These are phyloP conservation scores for Picochlorum sp. DNA, from an alignment of 139 green algal species.

Conservation along the genomic window DNA sequence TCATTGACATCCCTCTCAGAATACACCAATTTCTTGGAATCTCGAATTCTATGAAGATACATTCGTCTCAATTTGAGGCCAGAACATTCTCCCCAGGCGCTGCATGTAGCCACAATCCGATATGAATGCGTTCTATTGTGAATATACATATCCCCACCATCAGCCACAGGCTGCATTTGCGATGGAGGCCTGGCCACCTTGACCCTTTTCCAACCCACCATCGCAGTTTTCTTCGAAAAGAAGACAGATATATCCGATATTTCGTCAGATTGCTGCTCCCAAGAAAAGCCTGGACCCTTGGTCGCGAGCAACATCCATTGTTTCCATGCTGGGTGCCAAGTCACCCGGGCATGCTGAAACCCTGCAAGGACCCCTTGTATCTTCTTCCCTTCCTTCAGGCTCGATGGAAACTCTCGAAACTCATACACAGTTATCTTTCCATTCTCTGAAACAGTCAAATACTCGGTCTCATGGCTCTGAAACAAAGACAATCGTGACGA, in stretches of 20 bases:
- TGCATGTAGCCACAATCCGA: neutral
- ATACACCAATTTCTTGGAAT: neutral
- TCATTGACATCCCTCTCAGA: neutral
- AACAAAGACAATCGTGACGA: constrained; percentile 1
- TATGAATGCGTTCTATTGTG: neutral
- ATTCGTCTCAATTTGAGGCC: neutral
- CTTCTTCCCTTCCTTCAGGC: neutral
- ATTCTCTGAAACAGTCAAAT: constrained; percentile 9
- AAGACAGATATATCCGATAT: neutral
- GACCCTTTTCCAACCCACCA: neutral
- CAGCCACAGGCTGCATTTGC: neutral
- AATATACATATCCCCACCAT: neutral
- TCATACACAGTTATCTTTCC: neutral
- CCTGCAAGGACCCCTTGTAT: neutral
- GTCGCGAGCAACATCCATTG: neutral
- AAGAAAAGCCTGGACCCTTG: neutral
- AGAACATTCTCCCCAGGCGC: neutral
- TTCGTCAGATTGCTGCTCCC: neutral
- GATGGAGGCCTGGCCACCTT: neutral
- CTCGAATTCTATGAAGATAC: neutral
- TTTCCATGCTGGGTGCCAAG: neutral
- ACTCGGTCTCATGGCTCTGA: constrained; percentile 7
- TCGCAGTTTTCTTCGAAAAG: neutral
- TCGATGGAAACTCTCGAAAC: neutral
- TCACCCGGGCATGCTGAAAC: neutral